phyloP scores from a whole-genome alignment of 345 rosid species.

The Citrus australasica region DNA sequence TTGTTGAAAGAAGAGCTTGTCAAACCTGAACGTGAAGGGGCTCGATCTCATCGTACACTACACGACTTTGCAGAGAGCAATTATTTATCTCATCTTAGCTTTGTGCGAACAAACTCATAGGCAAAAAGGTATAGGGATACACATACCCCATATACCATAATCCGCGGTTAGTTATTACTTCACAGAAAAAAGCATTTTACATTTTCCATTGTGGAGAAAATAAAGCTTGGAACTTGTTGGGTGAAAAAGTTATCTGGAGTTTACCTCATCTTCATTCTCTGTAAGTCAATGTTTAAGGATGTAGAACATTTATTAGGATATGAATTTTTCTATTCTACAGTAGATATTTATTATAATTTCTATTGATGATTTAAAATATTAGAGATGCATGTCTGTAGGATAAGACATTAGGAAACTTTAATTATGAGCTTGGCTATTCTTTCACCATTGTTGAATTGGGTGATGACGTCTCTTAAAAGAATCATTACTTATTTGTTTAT shows the following conservation, averaged over 20 bases:
- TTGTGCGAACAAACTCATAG: slow-evolving; percentile 45
- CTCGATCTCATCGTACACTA: slow-evolving; percentile 48
- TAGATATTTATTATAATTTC: background rate
- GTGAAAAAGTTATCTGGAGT: background rate
- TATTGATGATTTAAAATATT: background rate
- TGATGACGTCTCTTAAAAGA: background rate
- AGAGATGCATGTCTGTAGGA: background rate
- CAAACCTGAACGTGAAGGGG: slow-evolving; percentile 37
- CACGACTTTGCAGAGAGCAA: slow-evolving; percentile 92
- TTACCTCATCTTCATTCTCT: background rate
- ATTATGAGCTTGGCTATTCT: background rate
- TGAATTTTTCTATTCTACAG: background rate
- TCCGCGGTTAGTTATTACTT: background rate
- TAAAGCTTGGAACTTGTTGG: background rate
- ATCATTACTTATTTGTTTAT: background rate
- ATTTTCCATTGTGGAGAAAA: background rate
- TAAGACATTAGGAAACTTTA: background rate
- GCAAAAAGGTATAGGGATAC: slow-evolving; percentile 11
- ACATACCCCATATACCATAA: background rate
- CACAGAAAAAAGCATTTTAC: background rate
- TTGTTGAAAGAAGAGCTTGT: slow-evolving; percentile 47
- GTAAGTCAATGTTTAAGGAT: no score
- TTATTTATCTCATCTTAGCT: slow-evolving; percentile 64
- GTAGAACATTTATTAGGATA: background rate
- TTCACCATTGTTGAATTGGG: background rate